These are phyloP conservation scores for Fragaria nilgerrensis DNA, from an alignment of 306 rosid species.

Conservation along the genomic window DNA sequence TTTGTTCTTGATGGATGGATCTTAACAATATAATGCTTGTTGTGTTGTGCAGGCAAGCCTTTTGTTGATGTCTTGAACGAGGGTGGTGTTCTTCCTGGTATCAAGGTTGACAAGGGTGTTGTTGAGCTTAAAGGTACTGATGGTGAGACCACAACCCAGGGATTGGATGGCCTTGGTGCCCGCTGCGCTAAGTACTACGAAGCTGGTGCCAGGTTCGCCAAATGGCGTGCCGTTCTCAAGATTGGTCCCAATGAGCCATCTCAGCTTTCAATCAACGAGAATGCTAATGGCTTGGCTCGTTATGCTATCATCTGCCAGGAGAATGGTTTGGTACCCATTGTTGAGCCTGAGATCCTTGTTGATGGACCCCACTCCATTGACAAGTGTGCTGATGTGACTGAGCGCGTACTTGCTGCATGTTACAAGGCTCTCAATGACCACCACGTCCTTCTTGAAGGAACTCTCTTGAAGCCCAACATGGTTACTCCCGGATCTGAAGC, in stretches of 20 bases:
- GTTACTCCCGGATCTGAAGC: conserved; percentile 82
- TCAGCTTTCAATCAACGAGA: conserved; percentile 53
- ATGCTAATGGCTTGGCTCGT: conserved; percentile 74
- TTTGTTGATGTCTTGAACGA: conserved; percentile 67
- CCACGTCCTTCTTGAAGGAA: conserved; percentile 75
- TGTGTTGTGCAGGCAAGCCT: conserved; percentile 44
- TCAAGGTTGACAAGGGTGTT: conserved; percentile 88
- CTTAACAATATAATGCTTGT: background rate
- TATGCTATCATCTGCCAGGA: conserved; percentile 81
- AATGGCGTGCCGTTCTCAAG: conserved; percentile 82
- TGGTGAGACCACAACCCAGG: conserved; percentile 90
- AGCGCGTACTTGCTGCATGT: conserved; percentile 71
- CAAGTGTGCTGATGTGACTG: conserved; percentile 75
- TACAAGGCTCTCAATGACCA: conserved; percentile 82
- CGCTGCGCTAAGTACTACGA: conserved; percentile 80
- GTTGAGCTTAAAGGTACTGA: conserved; percentile 70
- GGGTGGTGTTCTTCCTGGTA: conserved; percentile 71
- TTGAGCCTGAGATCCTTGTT: conserved; percentile 82
- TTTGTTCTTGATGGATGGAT: background rate
- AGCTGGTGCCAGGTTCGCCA: conserved; percentile 80
- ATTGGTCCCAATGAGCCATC: conserved; percentile 78
- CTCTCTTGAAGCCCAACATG: conserved; percentile 89
- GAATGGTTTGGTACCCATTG: conserved; percentile 78
- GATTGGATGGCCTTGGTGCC: conserved; percentile 65
- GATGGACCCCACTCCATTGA: conserved; percentile 70